phyloP scores from a whole-genome alignment of 148 eudicot genomes.

The Rhododendron griersonianum region DNA sequence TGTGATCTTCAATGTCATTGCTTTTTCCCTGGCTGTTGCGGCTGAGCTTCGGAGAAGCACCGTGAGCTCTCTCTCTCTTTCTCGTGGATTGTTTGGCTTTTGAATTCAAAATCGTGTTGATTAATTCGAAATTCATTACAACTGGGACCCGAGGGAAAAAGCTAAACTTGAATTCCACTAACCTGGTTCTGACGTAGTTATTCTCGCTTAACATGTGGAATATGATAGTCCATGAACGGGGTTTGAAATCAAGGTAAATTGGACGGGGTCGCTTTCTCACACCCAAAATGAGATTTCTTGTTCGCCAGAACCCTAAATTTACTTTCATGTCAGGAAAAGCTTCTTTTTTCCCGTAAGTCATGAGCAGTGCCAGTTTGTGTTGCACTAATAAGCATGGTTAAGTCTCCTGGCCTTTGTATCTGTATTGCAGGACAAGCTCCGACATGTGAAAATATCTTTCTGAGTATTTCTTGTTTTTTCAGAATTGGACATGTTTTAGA shows the following conservation, averaged over 20 bases:
- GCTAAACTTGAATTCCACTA: background rate
- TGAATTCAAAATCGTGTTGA: background rate
- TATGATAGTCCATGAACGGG: background rate
- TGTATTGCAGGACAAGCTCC: too few species aligned
- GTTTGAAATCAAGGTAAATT: background rate
- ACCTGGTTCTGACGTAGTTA: background rate
- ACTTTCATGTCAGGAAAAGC: too few species aligned
- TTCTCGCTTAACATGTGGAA: background rate
- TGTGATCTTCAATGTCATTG: constrained; percentile 49
- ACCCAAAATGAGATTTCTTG: background rate
- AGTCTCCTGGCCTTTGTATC: too few species aligned
- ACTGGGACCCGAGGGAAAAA: background rate
- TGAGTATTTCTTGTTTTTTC: too few species aligned
- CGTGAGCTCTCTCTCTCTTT: constrained; percentile 25
- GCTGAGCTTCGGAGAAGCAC: constrained; percentile 79
- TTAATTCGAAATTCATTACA: background rate
- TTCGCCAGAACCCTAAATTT: background rate
- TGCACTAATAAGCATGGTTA: too few species aligned
- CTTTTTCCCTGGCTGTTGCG: constrained; percentile 73
- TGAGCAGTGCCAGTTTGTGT: too few species aligned
- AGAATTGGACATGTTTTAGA: too few species aligned
- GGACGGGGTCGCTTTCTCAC: background rate
- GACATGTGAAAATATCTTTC: too few species aligned
- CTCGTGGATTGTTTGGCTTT: background rate
- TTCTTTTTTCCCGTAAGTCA: too few species aligned